Conservation (phyloP, 1,139 yeast species). For the Scheffersomyces segobiensis region DNA sequence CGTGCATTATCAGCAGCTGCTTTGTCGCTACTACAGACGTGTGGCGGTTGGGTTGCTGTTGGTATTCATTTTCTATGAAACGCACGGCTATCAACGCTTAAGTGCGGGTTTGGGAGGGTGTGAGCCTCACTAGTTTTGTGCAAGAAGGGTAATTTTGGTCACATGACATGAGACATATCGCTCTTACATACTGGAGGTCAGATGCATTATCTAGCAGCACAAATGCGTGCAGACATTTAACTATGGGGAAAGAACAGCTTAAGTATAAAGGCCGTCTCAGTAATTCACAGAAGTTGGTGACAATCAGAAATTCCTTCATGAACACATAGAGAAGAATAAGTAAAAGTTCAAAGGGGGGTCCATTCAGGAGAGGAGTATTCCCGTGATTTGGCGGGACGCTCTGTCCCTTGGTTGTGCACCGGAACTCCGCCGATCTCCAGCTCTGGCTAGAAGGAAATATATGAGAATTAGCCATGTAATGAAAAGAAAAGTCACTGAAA, state of each 20-base stretch:
- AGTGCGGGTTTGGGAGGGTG: background rate
- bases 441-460: too few relatives aligned
- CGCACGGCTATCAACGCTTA: slow-evolving; percentile 2
- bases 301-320: background rate
- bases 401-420: background rate
- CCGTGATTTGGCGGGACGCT: background rate
- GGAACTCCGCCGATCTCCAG: background rate
- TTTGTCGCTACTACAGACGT: slow-evolving; percentile 2
- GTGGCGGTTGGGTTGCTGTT: slow-evolving; percentile 2
- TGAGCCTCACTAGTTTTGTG: slow-evolving; percentile 2
- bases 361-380: background rate
- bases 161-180: background rate
- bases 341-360: background rate
- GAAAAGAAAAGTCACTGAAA: background rate
- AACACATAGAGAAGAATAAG: background rate
- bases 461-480: too few relatives aligned
- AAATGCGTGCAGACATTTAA: background rate
- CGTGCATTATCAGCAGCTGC: background rate
- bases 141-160: background rate
- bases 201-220: background rate
- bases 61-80: background rate
- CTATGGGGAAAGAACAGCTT: background rate
- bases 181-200: background rate
- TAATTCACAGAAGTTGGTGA: background rate
- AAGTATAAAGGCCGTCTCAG: background rate